phyloP scores from a whole-genome alignment of 164 flowering plant genomes.

The Chimonanthus praecox region DNA sequence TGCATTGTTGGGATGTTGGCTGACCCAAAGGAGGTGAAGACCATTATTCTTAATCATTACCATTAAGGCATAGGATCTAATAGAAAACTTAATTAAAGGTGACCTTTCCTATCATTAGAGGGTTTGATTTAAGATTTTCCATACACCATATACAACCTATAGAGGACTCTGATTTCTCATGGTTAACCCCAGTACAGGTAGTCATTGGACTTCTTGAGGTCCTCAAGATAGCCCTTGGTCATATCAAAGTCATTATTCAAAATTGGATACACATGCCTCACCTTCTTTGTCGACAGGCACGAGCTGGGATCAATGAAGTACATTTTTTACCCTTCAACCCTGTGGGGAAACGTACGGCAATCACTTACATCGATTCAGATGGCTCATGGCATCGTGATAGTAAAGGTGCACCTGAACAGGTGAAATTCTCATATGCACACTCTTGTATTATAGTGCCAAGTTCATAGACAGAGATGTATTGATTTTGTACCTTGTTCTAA shows the following conservation, averaged over 20 bases:
- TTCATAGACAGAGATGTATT: background rate
- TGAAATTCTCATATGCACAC: background rate
- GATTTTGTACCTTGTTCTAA: background rate
- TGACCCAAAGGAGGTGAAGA: conserved; percentile 41
- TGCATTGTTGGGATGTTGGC: conserved; percentile 39
- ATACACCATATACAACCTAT: too few species aligned
- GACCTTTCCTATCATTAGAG: too few species aligned
- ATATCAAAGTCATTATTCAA: background rate
- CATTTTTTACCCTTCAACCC: conserved; percentile 52
- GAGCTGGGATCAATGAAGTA: conserved; percentile 41
- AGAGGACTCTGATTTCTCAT: too few species aligned
- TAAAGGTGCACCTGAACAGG: conserved; percentile 50
- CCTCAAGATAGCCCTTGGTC: too few species aligned
- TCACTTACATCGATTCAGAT: conserved; percentile 29
- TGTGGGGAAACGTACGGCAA: conserved; percentile 44
- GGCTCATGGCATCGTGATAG: conserved; percentile 38
- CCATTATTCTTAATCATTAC: background rate
- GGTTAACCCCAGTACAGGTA: too few species aligned
- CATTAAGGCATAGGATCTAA: too few species aligned
- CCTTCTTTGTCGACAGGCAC: conserved; percentile 19
- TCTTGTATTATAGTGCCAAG: background rate
- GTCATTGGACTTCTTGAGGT: too few species aligned
- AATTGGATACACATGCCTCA: background rate
- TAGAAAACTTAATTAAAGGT: too few species aligned
- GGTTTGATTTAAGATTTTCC: too few species aligned